Evolutionary conservation across 2,329 filamentous ascomycete species (phyloP).

Genomic region (Monosporascus sp.): DNA sequence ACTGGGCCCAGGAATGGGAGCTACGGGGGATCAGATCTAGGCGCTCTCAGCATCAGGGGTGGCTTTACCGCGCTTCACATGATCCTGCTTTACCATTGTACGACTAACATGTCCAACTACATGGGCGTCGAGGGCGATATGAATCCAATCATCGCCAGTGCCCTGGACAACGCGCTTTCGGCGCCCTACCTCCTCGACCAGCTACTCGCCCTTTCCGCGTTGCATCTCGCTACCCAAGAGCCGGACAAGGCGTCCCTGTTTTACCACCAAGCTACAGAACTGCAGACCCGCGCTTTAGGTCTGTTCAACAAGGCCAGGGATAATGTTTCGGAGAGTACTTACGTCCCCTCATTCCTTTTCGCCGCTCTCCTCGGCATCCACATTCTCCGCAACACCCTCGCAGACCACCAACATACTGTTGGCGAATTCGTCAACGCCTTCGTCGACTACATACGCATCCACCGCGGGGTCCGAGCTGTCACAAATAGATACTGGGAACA

Average conservation of each 20-base stretch:
- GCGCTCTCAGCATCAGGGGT: too few relatives aligned
- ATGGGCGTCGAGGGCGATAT: not conserved
- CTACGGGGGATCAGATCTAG: too few relatives aligned
- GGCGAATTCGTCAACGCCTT: constrained; percentile 21
- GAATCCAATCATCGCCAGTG: not conserved
- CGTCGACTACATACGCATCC: constrained; percentile 24
- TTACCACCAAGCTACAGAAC: constrained; percentile 23
- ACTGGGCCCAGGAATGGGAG: too few relatives aligned
- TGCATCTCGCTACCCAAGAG: constrained; percentile 26
- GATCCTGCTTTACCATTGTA: not conserved
- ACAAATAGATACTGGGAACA: constrained; percentile 10
- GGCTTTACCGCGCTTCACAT: too few relatives aligned
- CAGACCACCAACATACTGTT: constrained; percentile 19
- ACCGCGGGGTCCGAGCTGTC: constrained; percentile 23
- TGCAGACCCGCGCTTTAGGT: constrained; percentile 23
- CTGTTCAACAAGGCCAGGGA: constrained; percentile 24
- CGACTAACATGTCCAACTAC: not conserved
- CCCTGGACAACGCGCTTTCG: constrained; percentile 9
- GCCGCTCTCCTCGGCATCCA: constrained; percentile 27
- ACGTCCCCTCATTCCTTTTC: constrained; percentile 26
- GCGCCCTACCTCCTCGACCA: constrained; percentile 30
- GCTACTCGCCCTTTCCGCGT: constrained; percentile 27
- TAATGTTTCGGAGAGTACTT: constrained; percentile 15
- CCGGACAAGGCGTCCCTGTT: constrained; percentile 17
- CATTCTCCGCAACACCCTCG: constrained; percentile 31